phyloP scores from a whole-genome alignment of 2,329 filamentous ascomycete genomes.

The Aspergillus intermedius region DNA sequence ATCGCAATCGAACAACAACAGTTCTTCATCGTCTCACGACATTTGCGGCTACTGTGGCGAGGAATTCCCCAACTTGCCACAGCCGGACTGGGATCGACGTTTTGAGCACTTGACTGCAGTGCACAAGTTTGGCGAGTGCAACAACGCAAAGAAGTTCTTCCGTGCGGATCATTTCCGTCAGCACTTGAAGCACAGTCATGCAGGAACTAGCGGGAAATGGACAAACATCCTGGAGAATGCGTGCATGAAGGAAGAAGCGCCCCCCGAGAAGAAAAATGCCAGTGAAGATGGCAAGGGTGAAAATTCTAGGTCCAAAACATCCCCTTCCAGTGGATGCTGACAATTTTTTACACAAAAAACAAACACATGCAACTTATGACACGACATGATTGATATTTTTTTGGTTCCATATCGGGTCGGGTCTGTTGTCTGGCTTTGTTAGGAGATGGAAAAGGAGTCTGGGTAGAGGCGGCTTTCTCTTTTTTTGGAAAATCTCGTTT shows the following conservation, averaged over 20 bases:
- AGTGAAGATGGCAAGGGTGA: conserved; percentile 11
- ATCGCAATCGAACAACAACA: conserved; percentile 22
- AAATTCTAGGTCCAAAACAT: not conserved
- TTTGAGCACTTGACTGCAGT: conserved; percentile 81
- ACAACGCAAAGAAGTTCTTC: conserved; percentile 97
- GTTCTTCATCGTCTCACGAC: conserved; percentile 48
- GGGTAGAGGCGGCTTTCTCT: no score
- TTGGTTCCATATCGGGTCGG: no score
- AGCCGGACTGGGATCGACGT: conserved; percentile 81
- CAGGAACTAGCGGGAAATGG: conserved; percentile 95
- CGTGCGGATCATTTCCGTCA: conserved; percentile 96
- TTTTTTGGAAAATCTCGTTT: no score
- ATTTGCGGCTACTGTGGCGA: conserved; percentile 93
- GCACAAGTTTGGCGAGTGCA: conserved; percentile 97
- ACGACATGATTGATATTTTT: not conserved
- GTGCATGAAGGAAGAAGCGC: conserved; percentile 81
- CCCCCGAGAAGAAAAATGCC: conserved; percentile 19
- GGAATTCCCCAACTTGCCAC: conserved; percentile 69
- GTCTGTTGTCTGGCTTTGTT: no score
- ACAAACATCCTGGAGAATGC: conserved; percentile 96
- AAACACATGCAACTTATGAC: not conserved
- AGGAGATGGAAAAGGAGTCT: no score
- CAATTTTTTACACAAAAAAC: conserved; percentile 2
- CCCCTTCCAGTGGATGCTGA: conserved; percentile 23
- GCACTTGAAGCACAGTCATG: conserved; percentile 95